Evolutionary conservation across 2,329 filamentous ascomycete species (phyloP), one percentile per base, ranked within the genome.

Genomic region (Botryotinia globosa): DNA sequence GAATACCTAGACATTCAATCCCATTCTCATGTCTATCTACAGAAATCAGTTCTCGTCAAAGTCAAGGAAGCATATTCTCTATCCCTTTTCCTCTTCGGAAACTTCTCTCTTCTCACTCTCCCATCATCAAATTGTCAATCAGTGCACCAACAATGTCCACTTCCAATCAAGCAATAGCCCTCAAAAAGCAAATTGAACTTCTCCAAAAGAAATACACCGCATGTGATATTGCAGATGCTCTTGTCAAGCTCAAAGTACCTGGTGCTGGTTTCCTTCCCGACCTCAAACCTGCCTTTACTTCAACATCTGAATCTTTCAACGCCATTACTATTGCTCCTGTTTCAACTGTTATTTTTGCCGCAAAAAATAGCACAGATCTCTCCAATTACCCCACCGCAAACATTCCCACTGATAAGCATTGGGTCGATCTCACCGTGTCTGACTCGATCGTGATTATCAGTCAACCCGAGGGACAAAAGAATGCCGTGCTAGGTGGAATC

Each of bases 401-500:
- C 72, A 87, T 92, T 63, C 87, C 89, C 1, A 77, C 83, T 5
- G 86, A 85, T 12, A 87, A 85, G 10, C 92, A 93, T 77, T 94
- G 90, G 86, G 90, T 90, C 54, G 92, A 94, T 81, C 82, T 88
- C 59, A 86, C 88, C 1, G 81, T 87, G 39, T 82, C 85, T 0
- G 86, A 85, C 12, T 91, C 89, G 1, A 85, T 94, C 70, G 87
- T 90, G 6, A 83, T 94, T 6, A 85, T 94, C 73, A 87, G 88
- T 74, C 91, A 94, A 77, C 90, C 91, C 0, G 78, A 83, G 0
- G 85, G 84, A 0, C 91, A 93, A 79, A 85, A 85, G 69, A 93
- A 92, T 81, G 92, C 92, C 9, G 86, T 92, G 12, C 86, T 92
- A 9, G 92, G 92, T n/a, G 92, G 92, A 29, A 92, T 94, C 75